Evolutionary conservation across 495 filamentous ascomycete species (phyloP).

Genomic region (Hypoxylon trugodes): DNA sequence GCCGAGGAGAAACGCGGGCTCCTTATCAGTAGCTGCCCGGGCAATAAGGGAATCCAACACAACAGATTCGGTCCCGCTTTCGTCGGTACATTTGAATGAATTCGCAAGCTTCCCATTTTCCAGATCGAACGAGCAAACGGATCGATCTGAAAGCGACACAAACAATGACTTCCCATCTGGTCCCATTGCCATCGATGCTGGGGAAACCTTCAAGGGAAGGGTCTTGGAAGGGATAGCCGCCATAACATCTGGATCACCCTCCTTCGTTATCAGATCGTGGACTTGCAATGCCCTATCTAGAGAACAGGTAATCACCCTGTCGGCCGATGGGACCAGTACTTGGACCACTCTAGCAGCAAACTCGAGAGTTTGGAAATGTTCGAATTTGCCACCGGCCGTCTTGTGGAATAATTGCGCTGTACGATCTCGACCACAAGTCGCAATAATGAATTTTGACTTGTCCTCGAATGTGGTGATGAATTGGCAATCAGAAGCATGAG

Average conservation of each 20-base stretch:
- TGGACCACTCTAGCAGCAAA: slow-evolving; percentile 58
- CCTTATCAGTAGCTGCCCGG: slow-evolving; percentile 50
- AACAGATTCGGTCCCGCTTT: slow-evolving; percentile 79
- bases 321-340: slow-evolving; percentile 55
- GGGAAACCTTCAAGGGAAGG: slow-evolving; percentile 84
- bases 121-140: slow-evolving; percentile 78
- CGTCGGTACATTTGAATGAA: slow-evolving; percentile 83
- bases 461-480: slow-evolving; percentile 75
- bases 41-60: slow-evolving; percentile 79
- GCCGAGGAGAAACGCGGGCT: slow-evolving; percentile 71
- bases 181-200: slow-evolving; percentile 78
- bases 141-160: slow-evolving; percentile 85
- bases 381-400: slow-evolving; percentile 53
- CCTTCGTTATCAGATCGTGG: slow-evolving; percentile 77
- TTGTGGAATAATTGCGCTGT: slow-evolving; percentile 86
- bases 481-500: slow-evolving; percentile 86
- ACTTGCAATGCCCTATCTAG: slow-evolving; percentile 85
- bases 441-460: slow-evolving; percentile 66
- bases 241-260: slow-evolving; percentile 69
- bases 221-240: slow-evolving; percentile 79
- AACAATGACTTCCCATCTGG: slow-evolving; percentile 68
- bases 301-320: slow-evolving; percentile 84
- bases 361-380: slow-evolving; percentile 61
- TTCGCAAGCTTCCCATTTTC: slow-evolving; percentile 71
- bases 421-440: slow-evolving; percentile 85